Evolutionary conservation across 306 rosid species (phyloP), one percentile per base, ranked within the genome.

Genomic region (Calophaca sinica): DNA sequence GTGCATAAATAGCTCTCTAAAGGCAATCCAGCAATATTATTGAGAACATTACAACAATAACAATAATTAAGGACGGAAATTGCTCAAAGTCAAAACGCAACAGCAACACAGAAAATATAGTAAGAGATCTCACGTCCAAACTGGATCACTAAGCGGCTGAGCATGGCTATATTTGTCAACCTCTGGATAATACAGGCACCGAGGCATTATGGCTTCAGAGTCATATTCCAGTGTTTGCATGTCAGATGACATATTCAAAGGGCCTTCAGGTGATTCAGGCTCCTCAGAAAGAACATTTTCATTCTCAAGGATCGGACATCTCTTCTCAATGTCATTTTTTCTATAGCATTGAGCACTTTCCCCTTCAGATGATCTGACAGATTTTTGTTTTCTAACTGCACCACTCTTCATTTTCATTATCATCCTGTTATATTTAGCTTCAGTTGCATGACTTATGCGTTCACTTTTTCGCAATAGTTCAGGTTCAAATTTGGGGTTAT

Each of bases 351-450:
- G 54, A 42, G 20, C 63, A 67, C 1, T 38, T 20, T 68, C 53
- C 32, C 66, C 68, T 49, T 68, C 35, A 14, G 64, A 68, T 61
- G 68, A 59, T 65, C 49, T 10, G 2, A 62, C 39, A n/a, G 66
- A 10, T n/a, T 50, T 52, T 11, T 9, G 53, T n/a, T 54, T 76
- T 76, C 12, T 12, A 76, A 41, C 38, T 3, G 52, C 26, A 49
- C 9, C 2, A 9, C 31, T 41, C 64, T 62, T 35, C 77, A 44
- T 68, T 45, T 33, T 6, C 65, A 35, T 73, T 62, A 60, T 46
- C 58, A 62, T 70, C 75, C 83, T 55, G 7, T 49, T 15, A 53
- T 54, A 29, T 78, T 79, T 79, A 45, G 68, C 66, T 74, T 83
- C 53, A 53, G 9, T 14, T 31, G 60, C 66, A 69, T 74, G n/a